Evolutionary conservation across 2,329 filamentous ascomycete species (phyloP).

Genomic region (Verticillium nubilum): DNA sequence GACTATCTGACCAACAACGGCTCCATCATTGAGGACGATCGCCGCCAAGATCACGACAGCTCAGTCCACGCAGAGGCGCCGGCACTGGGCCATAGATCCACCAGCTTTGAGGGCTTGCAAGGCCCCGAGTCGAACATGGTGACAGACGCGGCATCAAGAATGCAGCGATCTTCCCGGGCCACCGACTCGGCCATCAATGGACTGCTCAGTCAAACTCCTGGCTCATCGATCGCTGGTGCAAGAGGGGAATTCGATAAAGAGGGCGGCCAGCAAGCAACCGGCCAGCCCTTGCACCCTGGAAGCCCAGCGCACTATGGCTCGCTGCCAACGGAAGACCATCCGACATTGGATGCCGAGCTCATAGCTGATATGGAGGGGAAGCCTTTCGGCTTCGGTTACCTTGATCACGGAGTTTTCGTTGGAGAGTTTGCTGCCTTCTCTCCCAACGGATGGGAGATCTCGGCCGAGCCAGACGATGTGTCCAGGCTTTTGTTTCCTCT

Average conservation of each 20-base stretch:
- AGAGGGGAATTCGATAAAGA: not conserved
- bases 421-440: not conserved
- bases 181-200: not conserved
- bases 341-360: not conserved
- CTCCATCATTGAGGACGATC: conserved; percentile 26
- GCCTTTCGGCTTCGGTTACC: not conserved
- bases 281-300: not conserved
- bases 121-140: not conserved
- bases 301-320: not conserved
- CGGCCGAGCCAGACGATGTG: not conserved
- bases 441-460: not conserved
- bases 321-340: not conserved
- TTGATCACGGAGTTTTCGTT: not conserved
- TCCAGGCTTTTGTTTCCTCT: not conserved
- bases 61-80: not conserved
- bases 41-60: conserved; percentile 9
- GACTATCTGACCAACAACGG: conserved; percentile 38
- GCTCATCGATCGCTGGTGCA: not conserved
- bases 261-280: not conserved
- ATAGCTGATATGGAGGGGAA: not conserved
- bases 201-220: not conserved
- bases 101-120: not conserved
- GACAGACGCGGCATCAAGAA: not conserved
- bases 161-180: not conserved
- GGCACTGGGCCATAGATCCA: not conserved